Base-by-base conservation (phyloP, 2,329 filamentous ascomycete genomes). In the Trichoderma arundinaceum region DNA sequence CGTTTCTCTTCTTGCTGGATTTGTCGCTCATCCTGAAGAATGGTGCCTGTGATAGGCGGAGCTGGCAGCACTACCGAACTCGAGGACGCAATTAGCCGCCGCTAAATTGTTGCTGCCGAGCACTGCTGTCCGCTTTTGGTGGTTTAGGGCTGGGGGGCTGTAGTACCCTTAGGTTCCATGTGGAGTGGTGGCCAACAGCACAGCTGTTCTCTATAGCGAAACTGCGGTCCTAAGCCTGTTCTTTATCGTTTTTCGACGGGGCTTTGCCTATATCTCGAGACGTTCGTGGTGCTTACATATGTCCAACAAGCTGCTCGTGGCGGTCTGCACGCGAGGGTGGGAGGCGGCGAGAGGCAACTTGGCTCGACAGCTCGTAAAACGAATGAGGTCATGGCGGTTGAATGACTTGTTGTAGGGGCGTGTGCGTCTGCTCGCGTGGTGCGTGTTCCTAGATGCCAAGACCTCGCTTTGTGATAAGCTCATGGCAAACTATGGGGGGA, bases 31-130 rank as follows among this genome's bases (percentile, higher is more conserved):
- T 66, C 17, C 41, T 44, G 60, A 44, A 52, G 35, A 39, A 48
- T 53, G 53, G 44, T 64, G 52, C 43, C 52, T 66, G 59, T 66
- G 65, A 66, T 64, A 66, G 65, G 65, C 59, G n/a, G 35, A 58
- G 60, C 28, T 10, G 39, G 22, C 49, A 51, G 28, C 59, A 66
- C 65, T 66, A 66, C 59, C 33, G 43, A 44, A 17, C 17, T 41
- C 52, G 33, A 54, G 28, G 32, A 64, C 65, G 65, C 65, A 66
- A 44, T 66, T 64, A 66, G 51, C 65, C 59, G 65, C 65, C 65
- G 60, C 65, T 66, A 64, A 54, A 66, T 43, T 19, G 19, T 32
- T 43, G 58, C 59, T 66, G 64, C 64, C 58, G 58, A 63, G 22
- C 38, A n/a, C 13, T n/a, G 54, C 44, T 65, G 53, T 13, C 64